phyloP scores from a whole-genome alignment of 352 stramenopile genomes.

The Pythium insidiosum region DNA sequence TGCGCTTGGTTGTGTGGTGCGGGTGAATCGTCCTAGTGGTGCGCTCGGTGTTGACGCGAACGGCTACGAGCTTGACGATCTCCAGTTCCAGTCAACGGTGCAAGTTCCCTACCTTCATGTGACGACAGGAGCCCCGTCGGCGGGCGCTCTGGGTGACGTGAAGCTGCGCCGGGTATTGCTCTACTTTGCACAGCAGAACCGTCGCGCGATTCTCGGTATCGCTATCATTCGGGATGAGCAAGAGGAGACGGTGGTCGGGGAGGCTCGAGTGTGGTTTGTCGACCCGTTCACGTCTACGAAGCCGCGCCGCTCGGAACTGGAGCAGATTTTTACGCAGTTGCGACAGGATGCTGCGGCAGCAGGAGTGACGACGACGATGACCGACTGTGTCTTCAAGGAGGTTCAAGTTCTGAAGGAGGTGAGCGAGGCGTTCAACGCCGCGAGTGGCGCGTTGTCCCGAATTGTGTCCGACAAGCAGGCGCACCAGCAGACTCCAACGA shows the following conservation, averaged over 20 bases:
- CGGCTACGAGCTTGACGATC: constrained; percentile 47
- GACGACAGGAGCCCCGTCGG: constrained; percentile 7
- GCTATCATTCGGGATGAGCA: constrained; percentile 33
- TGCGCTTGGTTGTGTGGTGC: constrained; percentile 86
- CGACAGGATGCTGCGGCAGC: constrained; percentile 27
- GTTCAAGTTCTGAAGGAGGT: constrained; percentile 73
- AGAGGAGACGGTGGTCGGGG: constrained; percentile 18
- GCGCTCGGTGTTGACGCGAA: constrained; percentile 5
- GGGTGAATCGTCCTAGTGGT: constrained; percentile 47
- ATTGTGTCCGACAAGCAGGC: constrained; percentile 82
- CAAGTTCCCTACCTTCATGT: constrained; percentile 58
- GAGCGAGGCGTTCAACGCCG: constrained; percentile 70
- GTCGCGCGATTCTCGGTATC: constrained; percentile 45
- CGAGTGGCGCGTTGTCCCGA: constrained; percentile 81
- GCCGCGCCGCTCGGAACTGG: constrained; percentile 35
- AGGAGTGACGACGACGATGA: constrained; percentile 20
- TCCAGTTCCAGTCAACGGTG: constrained; percentile 69
- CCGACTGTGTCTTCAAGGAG: constrained; percentile 41
- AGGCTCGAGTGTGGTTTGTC: constrained; percentile 58
- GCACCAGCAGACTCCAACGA: constrained; percentile 43
- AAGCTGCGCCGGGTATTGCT: constrained; percentile 41
- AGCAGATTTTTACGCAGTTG: constrained; percentile 45
- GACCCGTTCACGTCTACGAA: constrained; percentile 54
- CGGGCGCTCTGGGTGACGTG: constrained; percentile 2
- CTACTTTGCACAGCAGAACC: constrained; percentile 67